Evolutionary conservation across 2,329 filamentous ascomycete species (phyloP).

Genomic region (Neopestalotiopsis rosae): DNA sequence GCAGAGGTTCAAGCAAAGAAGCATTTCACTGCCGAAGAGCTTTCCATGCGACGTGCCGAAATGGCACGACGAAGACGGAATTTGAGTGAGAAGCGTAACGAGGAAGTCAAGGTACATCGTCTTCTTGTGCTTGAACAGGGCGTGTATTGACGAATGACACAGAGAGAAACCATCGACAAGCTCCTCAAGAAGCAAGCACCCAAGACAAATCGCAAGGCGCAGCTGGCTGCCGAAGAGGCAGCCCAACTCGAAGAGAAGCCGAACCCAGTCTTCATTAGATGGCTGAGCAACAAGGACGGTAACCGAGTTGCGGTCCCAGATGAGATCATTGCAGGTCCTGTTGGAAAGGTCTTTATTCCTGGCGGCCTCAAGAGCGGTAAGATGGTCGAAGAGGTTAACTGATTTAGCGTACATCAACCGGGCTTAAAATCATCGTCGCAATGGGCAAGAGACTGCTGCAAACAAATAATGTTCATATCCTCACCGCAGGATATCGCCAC

Average conservation of each 20-base stretch:
- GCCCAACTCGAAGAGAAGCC: slow-evolving; percentile 56
- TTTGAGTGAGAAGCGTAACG: slow-evolving; percentile 68
- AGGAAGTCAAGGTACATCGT: slow-evolving; percentile 63
- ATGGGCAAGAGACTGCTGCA: neutral
- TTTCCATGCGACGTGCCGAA: slow-evolving; percentile 66
- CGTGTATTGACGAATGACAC: slow-evolving; percentile 11
- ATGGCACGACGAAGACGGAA: slow-evolving; percentile 67
- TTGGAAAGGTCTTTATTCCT: slow-evolving; percentile 61
- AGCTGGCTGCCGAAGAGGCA: slow-evolving; percentile 52
- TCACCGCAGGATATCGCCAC: neutral
- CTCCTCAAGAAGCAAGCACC: slow-evolving; percentile 85
- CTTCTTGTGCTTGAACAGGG: neutral
- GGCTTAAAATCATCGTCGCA: neutral
- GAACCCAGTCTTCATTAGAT: slow-evolving; percentile 70
- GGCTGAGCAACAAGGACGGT: slow-evolving; percentile 71
- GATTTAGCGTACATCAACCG: neutral
- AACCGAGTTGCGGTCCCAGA: slow-evolving; percentile 68
- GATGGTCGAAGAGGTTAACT: slow-evolving; percentile 59
- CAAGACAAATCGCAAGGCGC: slow-evolving; percentile 66
- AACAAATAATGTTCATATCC: neutral
- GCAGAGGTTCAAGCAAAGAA: slow-evolving; percentile 69
- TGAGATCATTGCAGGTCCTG: slow-evolving; percentile 69
- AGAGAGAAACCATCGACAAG: slow-evolving; percentile 93
- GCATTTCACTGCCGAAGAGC: slow-evolving; percentile 64
- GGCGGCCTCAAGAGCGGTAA: slow-evolving; percentile 45